Evolutionary conservation across 2,329 filamentous ascomycete species (phyloP), one percentile per base, ranked within the genome.

Genomic region (Hysterium pulicare): DNA sequence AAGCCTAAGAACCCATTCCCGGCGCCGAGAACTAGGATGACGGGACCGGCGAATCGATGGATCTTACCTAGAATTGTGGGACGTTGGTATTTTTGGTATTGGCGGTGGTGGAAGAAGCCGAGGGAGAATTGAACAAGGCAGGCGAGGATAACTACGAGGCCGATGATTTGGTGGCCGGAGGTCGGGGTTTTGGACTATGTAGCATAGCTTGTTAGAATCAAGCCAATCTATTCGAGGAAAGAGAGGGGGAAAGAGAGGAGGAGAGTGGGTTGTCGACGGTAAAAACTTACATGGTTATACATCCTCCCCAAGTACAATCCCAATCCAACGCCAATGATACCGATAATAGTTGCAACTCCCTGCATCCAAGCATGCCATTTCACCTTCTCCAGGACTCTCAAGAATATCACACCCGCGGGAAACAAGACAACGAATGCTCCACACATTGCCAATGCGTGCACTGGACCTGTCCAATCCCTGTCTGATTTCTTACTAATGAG

Each of bases 311-410:
- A 67, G 30, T 71, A 60, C n/a, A 83, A 66, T 2, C 81, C 81
- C 16, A 81, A 52, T 2, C 66, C 71, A 10, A 74, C 66, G 5
- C 78, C 81, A 13, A 73, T 55, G 5, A 81, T 54, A 7, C 75
- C 71, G 13, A 78, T 54, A 3, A 75, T 41, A 17, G 76, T 55
- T 10, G 74, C 79, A 17, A 78, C 47, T 1, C 57, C 57, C 62
- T 84, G 80, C 44, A 75, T 74, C 16, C 74, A 50, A 28, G 69
- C 77, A 58, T 84, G 81, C 70, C 74, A 77, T 45, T 70, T 72
- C 2, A 77, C 73, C 59, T 70, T 74, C 23, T 71, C 69, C 8
- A 77, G 68, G 2, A 80, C 56, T 2, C 77, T 66, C 35, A 83
- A 58, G 20, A 82, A 61, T 19, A 82, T 50, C 10, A 78, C 68